Conservation (phyloP, 306 rosid genomes). For the Hippophae tibetana region DNA sequence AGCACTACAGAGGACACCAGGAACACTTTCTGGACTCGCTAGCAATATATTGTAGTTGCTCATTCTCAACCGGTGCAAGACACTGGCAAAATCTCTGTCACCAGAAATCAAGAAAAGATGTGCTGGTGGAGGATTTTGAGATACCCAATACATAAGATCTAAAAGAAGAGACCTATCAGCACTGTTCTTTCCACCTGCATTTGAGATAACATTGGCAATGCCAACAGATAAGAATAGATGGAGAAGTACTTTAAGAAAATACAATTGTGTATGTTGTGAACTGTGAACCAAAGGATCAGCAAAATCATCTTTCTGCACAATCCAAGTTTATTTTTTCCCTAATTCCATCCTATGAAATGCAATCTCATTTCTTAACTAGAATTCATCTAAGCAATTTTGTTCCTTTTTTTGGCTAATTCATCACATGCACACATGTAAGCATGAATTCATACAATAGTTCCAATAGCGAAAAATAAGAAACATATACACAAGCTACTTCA, state of each 20-base stretch:
- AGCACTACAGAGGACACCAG: conserved; percentile 61
- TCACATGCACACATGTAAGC: no score
- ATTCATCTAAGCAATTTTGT: no score
- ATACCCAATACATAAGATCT: conserved; percentile 82
- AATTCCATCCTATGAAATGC: no score
- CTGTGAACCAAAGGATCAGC: background rate
- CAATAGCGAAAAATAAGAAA: no score
- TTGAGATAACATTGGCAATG: conserved; percentile 1
- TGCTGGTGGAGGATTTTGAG: conserved; percentile 97
- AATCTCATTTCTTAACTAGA: no score
- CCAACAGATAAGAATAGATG: background rate
- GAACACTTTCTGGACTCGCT: conserved; percentile 43
- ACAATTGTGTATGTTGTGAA: no score
- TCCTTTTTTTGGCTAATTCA: no score
- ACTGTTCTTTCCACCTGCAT: conserved; percentile 77
- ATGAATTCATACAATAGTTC: no score
- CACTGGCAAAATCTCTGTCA: conserved; percentile 63
- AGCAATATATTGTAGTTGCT: conserved; percentile 82
- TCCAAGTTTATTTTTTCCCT: no score
- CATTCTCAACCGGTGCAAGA: conserved; percentile 74
- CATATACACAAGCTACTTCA: no score
- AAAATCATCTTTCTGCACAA: background rate
- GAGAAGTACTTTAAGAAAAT: background rate
- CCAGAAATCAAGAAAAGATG: conserved; percentile 79
- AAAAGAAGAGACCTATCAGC: conserved; percentile 77